Base-by-base conservation (phyloP, 163 green algal genomes). In the Scenedesmus sp. region DNA sequence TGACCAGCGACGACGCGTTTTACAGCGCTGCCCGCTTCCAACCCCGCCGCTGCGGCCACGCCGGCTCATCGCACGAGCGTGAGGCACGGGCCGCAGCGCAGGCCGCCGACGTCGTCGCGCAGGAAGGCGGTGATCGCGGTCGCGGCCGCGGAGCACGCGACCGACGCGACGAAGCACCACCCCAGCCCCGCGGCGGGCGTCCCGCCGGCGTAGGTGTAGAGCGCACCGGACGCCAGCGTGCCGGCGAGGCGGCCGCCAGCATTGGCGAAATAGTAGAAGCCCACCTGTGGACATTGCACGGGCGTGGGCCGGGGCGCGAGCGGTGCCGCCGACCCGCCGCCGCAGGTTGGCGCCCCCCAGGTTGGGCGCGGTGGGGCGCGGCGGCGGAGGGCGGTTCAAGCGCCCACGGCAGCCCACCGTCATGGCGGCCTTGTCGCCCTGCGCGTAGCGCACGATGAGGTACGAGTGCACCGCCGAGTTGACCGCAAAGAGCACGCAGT, bases 181-280 rank as follows among this genome's bases (percentile, higher is more conserved):
- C 91, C 93, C 63, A 97, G 93, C 18, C 93, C 90, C 11, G 88
- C 66, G 11, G 89, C 80, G 1, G 86, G 62, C 28, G 60, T 90
- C 69, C 64, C 75, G 26, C 88, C 90, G 0, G 84, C 86, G 65
- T 91, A 95, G 2, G 86, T 89, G 79, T 96, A 97, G 58, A 97
- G 82, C 74, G 70, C 91, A 14, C 89, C 92, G 0, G 85, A 93
- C 3, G 91, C 79, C 1, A 97, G 75, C 0, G 93, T 97, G 60
- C 93, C 92, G 3, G 83, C 82, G 10, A 97, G 85, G 3, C 93
- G 87, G 3, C 93, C 93, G 57, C 91, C 83, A 10, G 92, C 93
- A 75, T 96, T 97, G 11, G 89, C 84, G 74, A 91, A 92, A 80
- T 97, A 96, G 82, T 97, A 96, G 70, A 95, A 95, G 26, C 92